Base-by-base conservation (phyloP, 179 eudicot species). In the Carnegiea gigantea region DNA sequence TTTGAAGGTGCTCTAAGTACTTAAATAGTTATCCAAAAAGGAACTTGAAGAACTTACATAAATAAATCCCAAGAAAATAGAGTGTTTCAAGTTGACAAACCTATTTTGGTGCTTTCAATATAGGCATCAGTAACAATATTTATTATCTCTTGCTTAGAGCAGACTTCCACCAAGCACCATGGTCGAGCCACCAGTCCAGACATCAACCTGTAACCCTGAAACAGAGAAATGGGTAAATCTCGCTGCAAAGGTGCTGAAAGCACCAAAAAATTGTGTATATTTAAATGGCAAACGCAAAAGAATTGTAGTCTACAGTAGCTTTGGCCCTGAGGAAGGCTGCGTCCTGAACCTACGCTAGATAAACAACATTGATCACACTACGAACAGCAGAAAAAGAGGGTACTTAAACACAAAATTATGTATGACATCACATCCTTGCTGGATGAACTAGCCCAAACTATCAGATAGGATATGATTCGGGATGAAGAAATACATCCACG, bases 141-240 rank as follows among this genome's bases (percentile, higher is more conserved):
- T 80, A 94, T 88, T 77, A 96, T 92, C 88, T 96, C 97, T 79
- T 84, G 90, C 80, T 91, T 92, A 40, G 97, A 89, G 87, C 97
- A 89, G 68, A 94, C 89, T 89, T 94, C 99, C 89, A 90, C 87
- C 88, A 96, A 87, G 86, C 90, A 92, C 98, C 99, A 96, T 64
- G 91, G 86, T 54, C 98, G 94, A 86, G 90, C 86, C 78, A 86
- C 95, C 83, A 96, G 76, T 36, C 90, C 91, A 48, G 91, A 84
- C 78, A 92, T 88, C 90, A 94, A 82, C 86, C 92, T 92, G 77
- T 94, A 94, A 15, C 91, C 98, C 99, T 96, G 92, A 28, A 78
- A 82, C 49, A 70, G 30, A 70, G 33, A 80, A 23, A 64, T 72
- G 60, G 30, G 68, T 43, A 81, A 38, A 65, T 38, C 15, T 40